A percentile compares a stretch with the other conserved stretches of the same genome.
Conservation (phyloP, 768 basidiomycete species). For the Russula compacta region DNA sequence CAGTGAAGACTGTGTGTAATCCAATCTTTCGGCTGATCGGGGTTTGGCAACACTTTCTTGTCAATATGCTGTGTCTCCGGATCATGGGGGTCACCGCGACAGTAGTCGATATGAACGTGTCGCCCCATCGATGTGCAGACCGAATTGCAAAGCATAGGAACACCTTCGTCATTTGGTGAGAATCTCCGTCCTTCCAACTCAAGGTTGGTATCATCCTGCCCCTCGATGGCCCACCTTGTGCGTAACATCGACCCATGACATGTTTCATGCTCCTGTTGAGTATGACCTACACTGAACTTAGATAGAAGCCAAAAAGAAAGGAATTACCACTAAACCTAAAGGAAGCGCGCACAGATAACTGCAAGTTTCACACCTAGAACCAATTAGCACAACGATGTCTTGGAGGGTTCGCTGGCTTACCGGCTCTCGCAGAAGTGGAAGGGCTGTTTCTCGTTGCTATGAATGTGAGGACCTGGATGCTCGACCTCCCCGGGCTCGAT, state of each 20-base stretch:
- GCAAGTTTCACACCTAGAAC: constrained; percentile 43
- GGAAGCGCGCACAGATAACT: constrained; percentile 52
- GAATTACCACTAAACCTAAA: constrained; percentile 30
- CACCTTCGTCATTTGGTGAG: constrained; percentile 44
- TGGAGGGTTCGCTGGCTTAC: constrained; percentile 23
- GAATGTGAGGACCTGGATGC: constrained; percentile 44
- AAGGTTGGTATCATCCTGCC: constrained; percentile 38
- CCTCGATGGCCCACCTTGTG: constrained; percentile 49
- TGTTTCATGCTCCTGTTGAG: constrained; percentile 54
- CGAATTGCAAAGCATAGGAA: constrained; percentile 57
- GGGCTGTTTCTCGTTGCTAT: constrained; percentile 35
- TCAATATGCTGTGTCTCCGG: constrained; percentile 40
- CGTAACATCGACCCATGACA: constrained; percentile 55
- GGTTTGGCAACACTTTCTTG: constrained; percentile 36
- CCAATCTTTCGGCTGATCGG: constrained; percentile 41
- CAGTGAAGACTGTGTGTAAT: constrained; percentile 49
- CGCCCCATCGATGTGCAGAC: constrained; percentile 49
- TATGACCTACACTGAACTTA: constrained; percentile 35
- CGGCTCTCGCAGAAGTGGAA: constrained; percentile 49
- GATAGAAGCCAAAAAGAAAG: neutral
- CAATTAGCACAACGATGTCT: neutral
- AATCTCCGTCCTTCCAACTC: constrained; percentile 52
- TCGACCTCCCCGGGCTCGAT: constrained; percentile 35
- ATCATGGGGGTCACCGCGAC: constrained; percentile 36
- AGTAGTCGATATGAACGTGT: constrained; percentile 50